Percentiles rank a stretch among this genome's conserved stretches.
phyloP scores from a whole-genome alignment of 2,329 filamentous ascomycete genomes.

The Aspergillus nomiae region DNA sequence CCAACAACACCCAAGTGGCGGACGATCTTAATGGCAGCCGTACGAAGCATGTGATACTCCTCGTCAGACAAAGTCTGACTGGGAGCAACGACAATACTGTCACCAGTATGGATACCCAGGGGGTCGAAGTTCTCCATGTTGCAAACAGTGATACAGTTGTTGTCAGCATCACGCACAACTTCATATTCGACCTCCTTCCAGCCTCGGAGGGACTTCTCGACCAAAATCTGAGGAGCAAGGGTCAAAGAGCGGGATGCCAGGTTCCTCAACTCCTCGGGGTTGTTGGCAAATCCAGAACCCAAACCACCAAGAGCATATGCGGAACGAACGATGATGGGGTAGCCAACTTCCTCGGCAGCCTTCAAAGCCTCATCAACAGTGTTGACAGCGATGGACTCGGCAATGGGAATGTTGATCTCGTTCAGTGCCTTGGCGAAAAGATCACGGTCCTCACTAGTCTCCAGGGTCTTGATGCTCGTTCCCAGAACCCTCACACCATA shows the following conservation, averaged over 20 bases:
- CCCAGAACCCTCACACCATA: slow-evolving; percentile 95
- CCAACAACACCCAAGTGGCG: slow-evolving; percentile 95
- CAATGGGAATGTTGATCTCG: slow-evolving; percentile 97
- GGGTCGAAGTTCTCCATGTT: slow-evolving; percentile 99
- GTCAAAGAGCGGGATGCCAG: slow-evolving; percentile 90
- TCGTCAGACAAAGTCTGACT: slow-evolving; percentile 97
- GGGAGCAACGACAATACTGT: slow-evolving; percentile 97
- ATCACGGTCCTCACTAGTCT: slow-evolving; percentile 94
- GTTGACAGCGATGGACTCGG: slow-evolving; percentile 88
- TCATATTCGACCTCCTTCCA: slow-evolving; percentile 99
- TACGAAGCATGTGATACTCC: slow-evolving; percentile 99
- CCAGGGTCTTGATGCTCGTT: slow-evolving; percentile 89
- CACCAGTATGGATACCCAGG: slow-evolving; percentile 94
- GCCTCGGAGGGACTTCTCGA: slow-evolving; percentile 98
- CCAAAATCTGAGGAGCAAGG: slow-evolving; percentile 91
- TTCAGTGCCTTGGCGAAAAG: slow-evolving; percentile 93
- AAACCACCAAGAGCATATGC: slow-evolving; percentile 95
- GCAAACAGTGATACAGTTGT: slow-evolving; percentile 99
- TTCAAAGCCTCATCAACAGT: slow-evolving; percentile 90
- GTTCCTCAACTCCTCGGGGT: slow-evolving; percentile 89
- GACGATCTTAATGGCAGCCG: slow-evolving; percentile 96
- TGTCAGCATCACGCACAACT: slow-evolving; percentile 92
- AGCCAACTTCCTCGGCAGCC: slow-evolving; percentile 83
- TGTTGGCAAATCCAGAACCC: slow-evolving; percentile 93
- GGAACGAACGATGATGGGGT: slow-evolving; percentile 96